Evolutionary conservation across 352 stramenopile species (phyloP).

Genomic region (Phytophthora europaea): DNA sequence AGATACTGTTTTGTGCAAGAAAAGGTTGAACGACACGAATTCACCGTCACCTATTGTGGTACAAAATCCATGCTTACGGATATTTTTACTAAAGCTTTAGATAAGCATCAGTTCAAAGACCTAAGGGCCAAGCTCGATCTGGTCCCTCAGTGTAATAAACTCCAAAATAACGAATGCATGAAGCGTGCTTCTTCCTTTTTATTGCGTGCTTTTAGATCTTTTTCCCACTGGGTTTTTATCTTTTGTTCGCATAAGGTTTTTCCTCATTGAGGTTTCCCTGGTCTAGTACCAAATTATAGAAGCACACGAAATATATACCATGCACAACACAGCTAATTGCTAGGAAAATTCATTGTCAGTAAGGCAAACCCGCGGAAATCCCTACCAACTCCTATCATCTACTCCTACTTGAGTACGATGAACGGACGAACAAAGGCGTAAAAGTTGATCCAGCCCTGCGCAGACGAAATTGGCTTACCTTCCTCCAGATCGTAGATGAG

Average conservation of each 20-base stretch:
- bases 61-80: constrained; percentile 37
- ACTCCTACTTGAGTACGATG: too few relatives aligned
- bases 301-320: not conserved
- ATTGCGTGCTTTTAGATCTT: constrained; percentile 6
- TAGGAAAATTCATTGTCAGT: too few relatives aligned
- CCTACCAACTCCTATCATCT: too few relatives aligned
- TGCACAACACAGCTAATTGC: not conserved
- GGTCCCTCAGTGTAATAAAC: not conserved
- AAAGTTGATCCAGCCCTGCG: too few relatives aligned
- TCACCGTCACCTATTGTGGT: constrained; percentile 33
- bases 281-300: constrained; percentile 7
- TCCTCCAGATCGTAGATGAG: too few relatives aligned
- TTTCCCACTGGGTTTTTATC: constrained; percentile 3
- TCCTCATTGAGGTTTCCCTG: constrained; percentile 7
- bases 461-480: too few relatives aligned
- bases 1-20: constrained; percentile 49
- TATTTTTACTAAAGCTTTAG: constrained; percentile 43
- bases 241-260: constrained; percentile 19
- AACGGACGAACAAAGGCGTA: too few relatives aligned
- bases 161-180: constrained; percentile 1
- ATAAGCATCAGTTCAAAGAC: constrained; percentile 19
- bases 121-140: constrained; percentile 7
- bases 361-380: too few relatives aligned
- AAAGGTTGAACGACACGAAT: constrained; percentile 35
- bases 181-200: constrained; percentile 3